Base-by-base conservation (phyloP, 129 eudicot species). In the Helichrysum umbraculigerum region DNA sequence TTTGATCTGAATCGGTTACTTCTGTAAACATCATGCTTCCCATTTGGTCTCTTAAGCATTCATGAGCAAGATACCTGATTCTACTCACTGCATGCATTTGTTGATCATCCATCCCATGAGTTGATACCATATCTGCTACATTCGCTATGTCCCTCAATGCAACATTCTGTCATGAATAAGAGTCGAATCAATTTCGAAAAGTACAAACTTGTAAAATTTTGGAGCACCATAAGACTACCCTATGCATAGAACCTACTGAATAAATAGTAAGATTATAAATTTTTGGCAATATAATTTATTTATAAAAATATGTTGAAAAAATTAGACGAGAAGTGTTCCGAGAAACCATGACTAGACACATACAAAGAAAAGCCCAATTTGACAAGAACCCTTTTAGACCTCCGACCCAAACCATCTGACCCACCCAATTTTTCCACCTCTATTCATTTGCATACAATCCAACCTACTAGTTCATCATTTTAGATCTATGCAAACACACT, bases 51-150 rank as follows among this genome's bases (percentile, higher is more conserved):
- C 92, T 83, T 44, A 94, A 77, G 75, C 97, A 89, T 66, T 91
- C 97, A n/a, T 94, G 97, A 44, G 96, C 92, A 33, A 89, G 81
- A 57, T 85, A 87, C 71, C 99, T 81, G 64, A 94, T 94, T 83
- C 96, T 89, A 16, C 90, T 76, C 28, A 94, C 78, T 5, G 93
- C 82, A 15, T 91, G 90, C 76, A 94, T 81, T 71, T 94, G 99
- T 66, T 89, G 92, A 66, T 91, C 93, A 50, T 94, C 97, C 92
- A 94, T 86, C 83, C 99, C 99, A 4, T 86, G 93, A 5, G 92
- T 88, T 29, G 96, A 79, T 47, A 94, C 44, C 32, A 91, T 89
- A 72, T 94, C 98, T 20, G 96, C 97, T 70, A 89, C 35, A 56
- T 84, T 89, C 11, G 98, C 91, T 62, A 92, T 90, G 61, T 92